Conservation (phyloP, 73 alveolate genomes). For the Breviolum minutum region DNA sequence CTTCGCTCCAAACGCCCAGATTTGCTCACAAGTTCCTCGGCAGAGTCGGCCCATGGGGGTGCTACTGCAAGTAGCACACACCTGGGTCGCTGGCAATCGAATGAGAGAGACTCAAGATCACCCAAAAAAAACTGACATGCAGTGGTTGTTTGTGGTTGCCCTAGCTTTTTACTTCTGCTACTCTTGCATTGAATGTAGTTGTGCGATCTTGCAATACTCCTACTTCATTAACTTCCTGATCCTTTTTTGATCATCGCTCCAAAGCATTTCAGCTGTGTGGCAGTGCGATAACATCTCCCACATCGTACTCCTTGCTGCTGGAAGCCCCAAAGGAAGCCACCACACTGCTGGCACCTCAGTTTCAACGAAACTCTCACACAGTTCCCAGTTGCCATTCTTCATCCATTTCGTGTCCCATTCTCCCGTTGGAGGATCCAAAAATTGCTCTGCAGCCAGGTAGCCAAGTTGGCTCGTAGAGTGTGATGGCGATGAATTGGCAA, state of each 20-base stretch:
- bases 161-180: too few species aligned
- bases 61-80: conserved; percentile 26
- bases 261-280: neutral
- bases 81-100: neutral
- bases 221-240: neutral
- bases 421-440: neutral
- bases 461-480: conserved; percentile 69
- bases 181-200: too few species aligned
- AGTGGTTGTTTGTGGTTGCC: too few species aligned
- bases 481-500: conserved; percentile 19
- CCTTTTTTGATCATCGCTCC: neutral
- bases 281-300: conserved; percentile 44
- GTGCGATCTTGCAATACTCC: neutral
- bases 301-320: conserved; percentile 65
- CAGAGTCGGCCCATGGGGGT: conserved; percentile 39
- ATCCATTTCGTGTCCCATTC: neutral
- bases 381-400: neutral
- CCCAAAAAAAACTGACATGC: too few species aligned
- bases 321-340: conserved; percentile 82
- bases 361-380: neutral
- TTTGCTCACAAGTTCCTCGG: neutral
- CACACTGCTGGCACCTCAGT: conserved; percentile 67
- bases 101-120: too few species aligned
- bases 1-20: neutral
- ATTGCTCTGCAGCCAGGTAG: neutral